These are phyloP conservation scores for Penicillium samsonianum DNA, from an alignment of 495 filamentous ascomycete species.

Conservation along the genomic window DNA sequence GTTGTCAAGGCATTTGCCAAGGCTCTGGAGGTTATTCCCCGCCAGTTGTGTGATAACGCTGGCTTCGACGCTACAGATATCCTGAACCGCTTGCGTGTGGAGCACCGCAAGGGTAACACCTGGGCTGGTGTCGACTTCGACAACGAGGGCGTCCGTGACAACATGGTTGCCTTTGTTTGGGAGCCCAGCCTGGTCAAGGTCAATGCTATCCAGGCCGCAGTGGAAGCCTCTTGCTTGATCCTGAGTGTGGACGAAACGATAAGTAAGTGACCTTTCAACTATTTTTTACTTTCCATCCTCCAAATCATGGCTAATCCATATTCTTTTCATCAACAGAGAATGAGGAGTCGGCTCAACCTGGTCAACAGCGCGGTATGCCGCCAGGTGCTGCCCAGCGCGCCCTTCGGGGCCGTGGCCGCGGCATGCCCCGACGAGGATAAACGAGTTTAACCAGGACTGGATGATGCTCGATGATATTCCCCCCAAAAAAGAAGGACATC, in stretches of 20 bases:
- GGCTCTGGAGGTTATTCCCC: conserved; percentile 93
- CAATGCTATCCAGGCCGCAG: conserved; percentile 94
- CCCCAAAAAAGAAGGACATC: conserved; percentile 17
- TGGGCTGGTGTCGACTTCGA: conserved; percentile 97
- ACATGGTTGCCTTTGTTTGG: conserved; percentile 94
- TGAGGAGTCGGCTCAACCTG: conserved; percentile 81
- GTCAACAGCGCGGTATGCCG: conserved; percentile 76
- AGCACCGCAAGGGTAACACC: conserved; percentile 84
- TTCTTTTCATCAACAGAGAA: conserved; percentile 55
- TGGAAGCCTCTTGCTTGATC: conserved; percentile 92
- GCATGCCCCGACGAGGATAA: conserved; percentile 69
- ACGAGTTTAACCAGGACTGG: conserved; percentile 30
- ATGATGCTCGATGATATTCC: conserved; percentile 22
- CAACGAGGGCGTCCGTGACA: conserved; percentile 87
- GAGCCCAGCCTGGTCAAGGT: conserved; percentile 95
- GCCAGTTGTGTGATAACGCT: conserved; percentile 96
- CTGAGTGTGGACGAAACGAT: conserved; percentile 97
- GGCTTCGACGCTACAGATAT: conserved; percentile 98
- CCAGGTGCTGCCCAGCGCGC: conserved; percentile 92
- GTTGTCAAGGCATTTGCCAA: conserved; percentile 98
- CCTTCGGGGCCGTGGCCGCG: conserved; percentile 78
- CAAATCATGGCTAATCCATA: conserved; percentile 21
- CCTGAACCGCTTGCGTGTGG: conserved; percentile 88
- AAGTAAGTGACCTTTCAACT: conserved; percentile 49
- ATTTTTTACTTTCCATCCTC: not conserved